Conservation (phyloP, 352 stramenopile species). For the Plasmopara muralis region DNA sequence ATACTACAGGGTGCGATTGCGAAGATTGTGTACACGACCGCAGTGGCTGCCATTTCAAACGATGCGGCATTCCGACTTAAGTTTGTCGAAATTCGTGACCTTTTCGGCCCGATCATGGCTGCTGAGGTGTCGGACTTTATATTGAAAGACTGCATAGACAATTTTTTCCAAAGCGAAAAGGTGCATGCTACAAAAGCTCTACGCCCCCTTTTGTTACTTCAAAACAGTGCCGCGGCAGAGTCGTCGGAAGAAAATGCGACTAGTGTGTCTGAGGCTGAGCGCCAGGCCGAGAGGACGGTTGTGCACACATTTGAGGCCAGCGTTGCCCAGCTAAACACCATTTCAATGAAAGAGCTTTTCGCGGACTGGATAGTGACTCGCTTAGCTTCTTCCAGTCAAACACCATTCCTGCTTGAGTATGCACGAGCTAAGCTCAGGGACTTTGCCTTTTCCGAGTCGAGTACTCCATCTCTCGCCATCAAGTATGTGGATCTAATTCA, state of each 20-base stretch:
- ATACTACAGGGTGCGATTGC: slow-evolving; percentile 80
- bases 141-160: slow-evolving; percentile 46
- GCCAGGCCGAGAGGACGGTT: slow-evolving; percentile 37
- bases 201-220: slow-evolving; percentile 34
- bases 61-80: slow-evolving; percentile 65
- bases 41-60: slow-evolving; percentile 46
- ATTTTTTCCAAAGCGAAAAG: slow-evolving; percentile 50
- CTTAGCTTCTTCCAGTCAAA: slow-evolving; percentile 36
- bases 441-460: slow-evolving; percentile 24
- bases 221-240: slow-evolving; percentile 8
- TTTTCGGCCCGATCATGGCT: slow-evolving; percentile 58
- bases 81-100: slow-evolving; percentile 72
- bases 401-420: slow-evolving; percentile 44
- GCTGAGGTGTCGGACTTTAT: slow-evolving; percentile 65
- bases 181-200: slow-evolving; percentile 50
- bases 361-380: slow-evolving; percentile 58
- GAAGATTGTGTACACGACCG: slow-evolving; percentile 77
- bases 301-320: slow-evolving; percentile 60
- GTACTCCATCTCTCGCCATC: slow-evolving; percentile 30
- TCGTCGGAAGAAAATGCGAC: slow-evolving; percentile 15
- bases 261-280: slow-evolving; percentile 27
- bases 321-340: slow-evolving; percentile 32
- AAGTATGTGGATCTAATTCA: slow-evolving; percentile 71
- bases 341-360: slow-evolving; percentile 57
- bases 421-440: slow-evolving; percentile 49